Base-by-base conservation (phyloP, 768 basidiomycete genomes). In the Paxillus rubicundulus region DNA sequence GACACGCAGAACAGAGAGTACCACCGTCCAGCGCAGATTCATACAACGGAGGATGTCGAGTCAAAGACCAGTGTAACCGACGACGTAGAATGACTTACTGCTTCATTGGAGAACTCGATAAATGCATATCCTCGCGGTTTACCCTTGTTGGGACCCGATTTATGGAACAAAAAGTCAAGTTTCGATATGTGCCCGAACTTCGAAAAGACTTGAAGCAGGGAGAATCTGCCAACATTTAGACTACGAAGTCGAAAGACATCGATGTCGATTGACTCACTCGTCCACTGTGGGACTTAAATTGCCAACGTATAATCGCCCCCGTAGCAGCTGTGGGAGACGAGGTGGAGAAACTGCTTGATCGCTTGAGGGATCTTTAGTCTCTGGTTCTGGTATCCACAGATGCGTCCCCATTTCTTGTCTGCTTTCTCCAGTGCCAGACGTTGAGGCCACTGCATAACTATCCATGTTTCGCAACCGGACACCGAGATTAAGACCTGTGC, bases 41-140 rank as follows among this genome's bases (percentile, higher is more conserved):
- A 49, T 60, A 60, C 32, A 61, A 49, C 56, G 58, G 49, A 54
- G 48, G 52, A 47, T 47, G 58, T 54, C 56, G 54, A 54, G 66
- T 70, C 62, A 68, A 68, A 65, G 60, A 39, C 42, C 36, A 45
- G 52, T 57, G 62, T 37, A 49, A 61, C 59, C 62, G 49, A 61
- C 52, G 55, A 59, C 43, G 45, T 9, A 30, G 56, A 21, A 21
- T 18, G 47, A 85, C 90, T 77, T 72, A 98, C 96, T 72, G 85
- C 82, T 72, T 85, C 78, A 40, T 80, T 80, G 28, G 77, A 77
- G 62, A 85, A 98, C 72, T 98, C 92, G 32, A 99, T 72, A 60
- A 98, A 99, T 0, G 94, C 95, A 69, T 96, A 98, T 5, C 97
- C 96, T 12, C 95, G 78, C 1, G 97, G 95, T 67, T 91, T 97